Conservation (phyloP, 2,329 filamentous ascomycete genomes). For the Colletotrichum lentis region DNA sequence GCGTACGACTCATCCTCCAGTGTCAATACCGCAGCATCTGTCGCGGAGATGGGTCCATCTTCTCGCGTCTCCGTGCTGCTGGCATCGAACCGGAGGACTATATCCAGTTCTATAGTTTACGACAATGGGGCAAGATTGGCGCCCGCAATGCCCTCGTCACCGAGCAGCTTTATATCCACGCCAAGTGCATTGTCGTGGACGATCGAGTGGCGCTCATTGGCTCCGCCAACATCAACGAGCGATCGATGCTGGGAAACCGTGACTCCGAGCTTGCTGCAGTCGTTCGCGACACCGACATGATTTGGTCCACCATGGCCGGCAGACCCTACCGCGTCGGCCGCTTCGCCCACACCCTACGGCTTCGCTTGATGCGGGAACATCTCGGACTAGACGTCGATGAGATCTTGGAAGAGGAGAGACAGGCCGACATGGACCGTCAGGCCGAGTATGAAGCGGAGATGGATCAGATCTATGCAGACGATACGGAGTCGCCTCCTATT, state of each 20-base stretch:
- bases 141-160: constrained; percentile 81
- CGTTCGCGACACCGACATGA: constrained; percentile 91
- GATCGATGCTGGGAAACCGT: constrained; percentile 89
- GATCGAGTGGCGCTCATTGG: constrained; percentile 93
- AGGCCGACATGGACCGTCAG: constrained; percentile 69
- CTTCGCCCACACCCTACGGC: constrained; percentile 90
- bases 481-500: constrained; percentile 44
- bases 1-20: constrained; percentile 93
- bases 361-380: constrained; percentile 96
- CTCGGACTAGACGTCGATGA: constrained; percentile 94
- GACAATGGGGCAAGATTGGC: constrained; percentile 91
- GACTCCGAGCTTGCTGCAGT: constrained; percentile 93
- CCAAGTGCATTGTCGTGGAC: constrained; percentile 95
- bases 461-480: constrained; percentile 68
- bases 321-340: constrained; percentile 87
- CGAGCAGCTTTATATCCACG: constrained; percentile 97
- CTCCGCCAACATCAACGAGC: constrained; percentile 98
- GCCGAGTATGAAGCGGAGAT: constrained; percentile 65
- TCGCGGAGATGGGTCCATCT: constrained; percentile 89
- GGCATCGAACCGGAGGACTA: constrained; percentile 95
- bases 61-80: constrained; percentile 78
- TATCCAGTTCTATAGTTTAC: constrained; percentile 91
- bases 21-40: constrained; percentile 97
- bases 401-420: constrained; percentile 80
- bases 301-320: constrained; percentile 90